Conservation (phyloP, 2,329 filamentous ascomycete species). For the Myriosclerotinia curreyana region DNA sequence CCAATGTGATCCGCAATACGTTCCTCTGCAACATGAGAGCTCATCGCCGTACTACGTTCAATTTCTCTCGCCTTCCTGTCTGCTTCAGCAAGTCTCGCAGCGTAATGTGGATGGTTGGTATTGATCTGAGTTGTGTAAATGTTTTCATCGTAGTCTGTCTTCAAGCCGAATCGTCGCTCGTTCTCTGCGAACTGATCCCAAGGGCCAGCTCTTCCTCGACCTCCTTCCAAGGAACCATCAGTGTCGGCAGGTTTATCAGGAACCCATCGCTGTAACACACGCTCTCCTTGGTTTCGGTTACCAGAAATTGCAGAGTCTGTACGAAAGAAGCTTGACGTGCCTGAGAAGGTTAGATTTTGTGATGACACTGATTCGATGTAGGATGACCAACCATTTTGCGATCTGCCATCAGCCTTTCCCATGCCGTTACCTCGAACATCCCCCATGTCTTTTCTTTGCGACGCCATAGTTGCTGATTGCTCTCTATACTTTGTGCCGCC, state of each 20-base stretch:
- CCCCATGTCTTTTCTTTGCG: conserved; percentile 58
- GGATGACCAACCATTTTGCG: conserved; percentile 55
- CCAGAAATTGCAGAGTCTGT: conserved; percentile 89
- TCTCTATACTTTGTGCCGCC: conserved; percentile 47
- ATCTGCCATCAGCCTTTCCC: conserved; percentile 48
- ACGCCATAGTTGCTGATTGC: conserved; percentile 53
- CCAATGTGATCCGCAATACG: conserved; percentile 68
- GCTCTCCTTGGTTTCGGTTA: conserved; percentile 64
- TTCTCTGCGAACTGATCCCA: conserved; percentile 98
- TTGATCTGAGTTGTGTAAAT: conserved; percentile 93
- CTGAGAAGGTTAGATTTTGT: conserved; percentile 45
- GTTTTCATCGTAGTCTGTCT: conserved; percentile 89
- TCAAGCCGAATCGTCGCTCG: conserved; percentile 80
- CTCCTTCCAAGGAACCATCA: conserved; percentile 67
- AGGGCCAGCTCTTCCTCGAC: conserved; percentile 41
- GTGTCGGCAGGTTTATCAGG: conserved; percentile 60
- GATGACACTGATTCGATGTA: neutral
- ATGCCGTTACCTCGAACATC: conserved; percentile 50
- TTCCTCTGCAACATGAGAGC: conserved; percentile 86
- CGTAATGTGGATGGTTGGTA: conserved; percentile 77
- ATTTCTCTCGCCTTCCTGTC: conserved; percentile 88
- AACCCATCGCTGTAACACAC: conserved; percentile 78
- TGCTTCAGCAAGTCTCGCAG: conserved; percentile 71
- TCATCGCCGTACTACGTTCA: conserved; percentile 68
- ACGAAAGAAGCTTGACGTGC: conserved; percentile 66